Percentiles rank a stretch among this genome's conserved stretches.
Conservation (phyloP, 208 protist species). For the Crithidia brevicula region DNA sequence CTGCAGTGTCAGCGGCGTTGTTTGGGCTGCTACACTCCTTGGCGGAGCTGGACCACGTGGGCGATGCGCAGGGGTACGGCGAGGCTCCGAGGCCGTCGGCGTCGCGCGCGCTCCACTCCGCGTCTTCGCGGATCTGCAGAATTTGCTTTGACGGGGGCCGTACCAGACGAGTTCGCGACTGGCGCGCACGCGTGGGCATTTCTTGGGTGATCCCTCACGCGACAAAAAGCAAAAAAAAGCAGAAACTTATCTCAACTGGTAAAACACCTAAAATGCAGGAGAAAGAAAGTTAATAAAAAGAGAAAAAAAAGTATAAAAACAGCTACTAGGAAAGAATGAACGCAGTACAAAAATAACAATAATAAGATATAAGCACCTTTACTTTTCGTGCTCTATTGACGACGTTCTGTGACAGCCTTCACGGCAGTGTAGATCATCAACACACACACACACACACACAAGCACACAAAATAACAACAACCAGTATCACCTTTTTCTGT, state of each 20-base stretch:
- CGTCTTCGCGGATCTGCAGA: slow-evolving; percentile 14
- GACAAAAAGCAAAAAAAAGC: neutral
- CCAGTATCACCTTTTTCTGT: too few relatives aligned
- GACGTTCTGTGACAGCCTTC: too few relatives aligned
- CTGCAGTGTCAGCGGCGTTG: neutral
- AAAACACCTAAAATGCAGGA: too few relatives aligned
- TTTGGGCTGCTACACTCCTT: neutral
- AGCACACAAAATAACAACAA: too few relatives aligned
- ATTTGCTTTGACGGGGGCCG: slow-evolving; percentile 19
- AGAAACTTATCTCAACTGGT: too few relatives aligned
- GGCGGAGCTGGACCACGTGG: neutral
- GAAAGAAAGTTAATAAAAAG: too few relatives aligned
- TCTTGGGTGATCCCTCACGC: too few relatives aligned
- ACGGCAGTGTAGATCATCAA: too few relatives aligned
- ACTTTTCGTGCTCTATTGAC: too few relatives aligned
- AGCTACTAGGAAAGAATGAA: neutral
- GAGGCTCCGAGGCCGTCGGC: slow-evolving; percentile 3
- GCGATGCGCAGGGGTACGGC: neutral
- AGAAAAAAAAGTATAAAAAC: neutral
- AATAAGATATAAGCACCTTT: too few relatives aligned
- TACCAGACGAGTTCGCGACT: slow-evolving; percentile 1
- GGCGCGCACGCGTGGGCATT: slow-evolving; percentile 11
- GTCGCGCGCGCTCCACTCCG: neutral
- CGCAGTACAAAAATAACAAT: too few relatives aligned
- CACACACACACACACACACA: too few relatives aligned